A percentile compares a stretch with the other conserved stretches of the same genome.
Conservation (phyloP, 441 rosid species). For the Bruguiera hainesii region DNA sequence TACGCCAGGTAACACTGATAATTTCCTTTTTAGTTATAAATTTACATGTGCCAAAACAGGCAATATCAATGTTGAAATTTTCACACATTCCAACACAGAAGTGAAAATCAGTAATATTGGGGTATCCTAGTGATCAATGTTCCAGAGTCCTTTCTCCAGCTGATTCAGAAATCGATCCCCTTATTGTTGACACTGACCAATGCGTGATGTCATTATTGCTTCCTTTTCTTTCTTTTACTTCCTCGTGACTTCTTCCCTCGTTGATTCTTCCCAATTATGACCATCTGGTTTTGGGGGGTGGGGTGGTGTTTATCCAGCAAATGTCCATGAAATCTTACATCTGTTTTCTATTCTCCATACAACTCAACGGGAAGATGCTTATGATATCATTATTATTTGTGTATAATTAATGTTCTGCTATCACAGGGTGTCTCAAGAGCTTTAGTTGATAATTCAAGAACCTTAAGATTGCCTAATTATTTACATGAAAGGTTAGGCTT, state of each 20-base stretch:
- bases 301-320: no score
- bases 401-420: constrained; percentile 14
- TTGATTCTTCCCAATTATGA: no score
- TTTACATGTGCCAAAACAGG: neutral
- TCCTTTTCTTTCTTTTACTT: neutral
- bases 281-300: no score
- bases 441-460: constrained; percentile 75
- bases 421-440: constrained; percentile 83
- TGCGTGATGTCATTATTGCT: neutral
- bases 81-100: neutral
- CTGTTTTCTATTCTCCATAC: neutral
- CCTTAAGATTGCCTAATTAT: constrained; percentile 79
- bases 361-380: no score
- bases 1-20: constrained; percentile 68
- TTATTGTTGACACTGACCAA: neutral
- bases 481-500: constrained; percentile 80
- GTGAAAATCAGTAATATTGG: neutral
- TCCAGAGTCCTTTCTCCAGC: neutral
- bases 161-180: neutral
- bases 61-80: neutral
- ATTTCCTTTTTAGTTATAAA: constrained; percentile 2
- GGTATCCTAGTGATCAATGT: neutral
- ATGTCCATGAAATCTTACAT: no score
- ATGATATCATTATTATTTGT: neutral
- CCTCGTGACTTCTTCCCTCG: no score